phyloP scores from a whole-genome alignment of 306 rosid species.

The Prunus kanzakura region DNA sequence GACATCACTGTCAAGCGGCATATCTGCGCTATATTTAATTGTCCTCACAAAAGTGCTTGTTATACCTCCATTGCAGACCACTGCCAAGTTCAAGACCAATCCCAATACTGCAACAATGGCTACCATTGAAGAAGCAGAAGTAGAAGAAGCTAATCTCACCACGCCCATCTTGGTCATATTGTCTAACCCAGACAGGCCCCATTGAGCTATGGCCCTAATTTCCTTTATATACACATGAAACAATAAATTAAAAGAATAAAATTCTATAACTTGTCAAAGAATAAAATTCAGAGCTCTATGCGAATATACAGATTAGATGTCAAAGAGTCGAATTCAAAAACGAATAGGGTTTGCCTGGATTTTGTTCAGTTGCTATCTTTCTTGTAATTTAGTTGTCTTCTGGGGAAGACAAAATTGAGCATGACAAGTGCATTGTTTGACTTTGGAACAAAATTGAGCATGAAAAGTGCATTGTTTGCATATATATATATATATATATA shows the following conservation, averaged over 20 bases:
- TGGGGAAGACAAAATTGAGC: no score
- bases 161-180: slow-evolving; percentile 30
- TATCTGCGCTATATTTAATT: slow-evolving; percentile 36
- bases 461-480: no score
- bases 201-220: neutral
- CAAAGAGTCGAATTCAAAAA: neutral
- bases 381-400: no score
- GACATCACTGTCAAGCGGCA: slow-evolving; percentile 58
- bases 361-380: no score
- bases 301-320: slow-evolving; percentile 13
- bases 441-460: no score
- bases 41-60: slow-evolving; percentile 42
- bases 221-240: neutral
- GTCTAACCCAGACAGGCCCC: neutral
- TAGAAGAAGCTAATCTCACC: slow-evolving; percentile 16
- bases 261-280: neutral
- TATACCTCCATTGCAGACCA: slow-evolving; percentile 31
- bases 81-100: slow-evolving; percentile 26
- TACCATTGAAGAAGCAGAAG: slow-evolving; percentile 3
- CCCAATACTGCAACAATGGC: slow-evolving; percentile 13
- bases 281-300: slow-evolving; percentile 12
- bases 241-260: neutral
- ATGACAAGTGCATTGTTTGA: no score
- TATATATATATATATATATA: no score
- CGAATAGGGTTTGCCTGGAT: no score